Evolutionary conservation across 176 grass and related monocot genomes (phyloP).

Genomic region (Triticum aestivum): IWGSC_CS_RefSeq_v2.1 NC_057814.1:460736209-460736708

Average conservation of each 20-base stretch:
- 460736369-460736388: background rate
- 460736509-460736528: constrained; percentile 34
- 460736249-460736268: background rate
- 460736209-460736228: background rate
- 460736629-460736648: background rate
- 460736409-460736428: background rate
- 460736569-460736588: constrained; percentile 35
- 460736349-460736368: background rate
- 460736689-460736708: background rate
- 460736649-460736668: background rate
- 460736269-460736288: background rate
- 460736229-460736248: background rate
- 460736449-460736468: too few species aligned
- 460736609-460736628: constrained; percentile 25
- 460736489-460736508: background rate
- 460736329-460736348: background rate
- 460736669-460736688: background rate
- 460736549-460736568: background rate
- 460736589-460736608: constrained; percentile 32
- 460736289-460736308: background rate
- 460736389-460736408: background rate
- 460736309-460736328: constrained; percentile 20
- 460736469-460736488: background rate
- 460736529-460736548: constrained; percentile 1
- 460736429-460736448: background rate